Percentiles rank a stretch among this genome's conserved stretches.
These are phyloP conservation scores for Echeveria elegans DNA, from an alignment of 164 flowering plant species.

Conservation along the genomic window DNA sequence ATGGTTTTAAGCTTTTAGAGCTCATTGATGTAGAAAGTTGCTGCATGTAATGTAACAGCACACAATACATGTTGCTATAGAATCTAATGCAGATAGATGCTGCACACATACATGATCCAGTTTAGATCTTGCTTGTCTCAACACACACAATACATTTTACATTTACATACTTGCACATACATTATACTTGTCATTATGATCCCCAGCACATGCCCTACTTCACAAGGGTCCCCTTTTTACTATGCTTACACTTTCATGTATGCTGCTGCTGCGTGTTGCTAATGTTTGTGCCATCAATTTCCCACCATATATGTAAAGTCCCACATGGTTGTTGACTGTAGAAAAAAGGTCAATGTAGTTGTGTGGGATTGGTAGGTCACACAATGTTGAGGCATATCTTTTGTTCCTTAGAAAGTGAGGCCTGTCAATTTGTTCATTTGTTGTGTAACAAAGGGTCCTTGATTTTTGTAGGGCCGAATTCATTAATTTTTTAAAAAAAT, in stretches of 20 bases:
- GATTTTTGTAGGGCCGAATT: conserved; percentile 3
- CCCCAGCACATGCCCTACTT: background rate
- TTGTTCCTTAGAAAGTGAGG: conserved; percentile 7
- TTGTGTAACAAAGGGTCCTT: background rate
- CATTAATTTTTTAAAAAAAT: no score
- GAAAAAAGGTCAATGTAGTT: background rate
- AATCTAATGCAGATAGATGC: background rate
- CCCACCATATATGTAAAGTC: conserved; percentile 4
- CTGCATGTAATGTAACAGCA: background rate
- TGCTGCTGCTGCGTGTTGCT: background rate
- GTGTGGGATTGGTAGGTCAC: background rate
- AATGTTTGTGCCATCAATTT: conserved; percentile 4
- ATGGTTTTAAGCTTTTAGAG: conserved; percentile 1
- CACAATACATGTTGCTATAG: background rate
- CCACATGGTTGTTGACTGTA: background rate
- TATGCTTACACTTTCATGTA: background rate
- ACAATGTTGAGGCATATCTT: conserved; percentile 6
- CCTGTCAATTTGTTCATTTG: conserved; percentile 6
- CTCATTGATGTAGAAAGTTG: background rate
- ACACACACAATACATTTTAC: background rate
- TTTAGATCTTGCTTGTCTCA: background rate
- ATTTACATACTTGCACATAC: background rate
- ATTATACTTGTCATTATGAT: background rate
- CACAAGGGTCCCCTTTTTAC: background rate
- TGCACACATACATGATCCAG: background rate